Conservation (phyloP, 371 early-diverging fungal genomes). For the Gilbertella persicaria region DNA sequence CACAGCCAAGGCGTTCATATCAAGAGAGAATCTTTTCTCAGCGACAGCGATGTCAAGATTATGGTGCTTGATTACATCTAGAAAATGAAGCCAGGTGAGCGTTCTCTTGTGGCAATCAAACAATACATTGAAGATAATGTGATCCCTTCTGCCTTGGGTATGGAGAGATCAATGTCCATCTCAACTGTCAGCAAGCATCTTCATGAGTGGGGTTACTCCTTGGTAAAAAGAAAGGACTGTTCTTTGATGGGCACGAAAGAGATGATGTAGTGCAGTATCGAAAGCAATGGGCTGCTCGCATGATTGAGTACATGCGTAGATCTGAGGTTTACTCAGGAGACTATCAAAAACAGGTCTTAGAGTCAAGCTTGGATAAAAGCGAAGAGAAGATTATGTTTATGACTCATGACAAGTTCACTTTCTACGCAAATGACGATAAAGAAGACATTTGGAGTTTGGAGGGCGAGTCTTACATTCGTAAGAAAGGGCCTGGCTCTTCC, state of each 20-base stretch:
- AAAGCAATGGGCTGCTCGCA: not conserved
- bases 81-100: conserved; percentile 2
- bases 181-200: not conserved
- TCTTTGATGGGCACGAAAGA: conserved; percentile 9
- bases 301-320: conserved; percentile 4
- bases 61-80: not conserved
- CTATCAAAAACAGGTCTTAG: too few relatives aligned
- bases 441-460: not conserved
- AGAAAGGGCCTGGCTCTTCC: not conserved
- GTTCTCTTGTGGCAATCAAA: not conserved
- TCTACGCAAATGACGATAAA: conserved; percentile 3
- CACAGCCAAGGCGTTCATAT: conserved; percentile 7
- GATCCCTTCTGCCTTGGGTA: not conserved
- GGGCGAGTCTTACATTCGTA: not conserved
- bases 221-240: conserved; percentile 1
- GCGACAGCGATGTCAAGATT: conserved; percentile 1
- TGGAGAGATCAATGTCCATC: not conserved
- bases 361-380: too few relatives aligned
- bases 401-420: conserved; percentile 1
- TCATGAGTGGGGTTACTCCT: conserved; percentile 4
- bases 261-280: conserved; percentile 6
- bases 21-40: conserved; percentile 5
- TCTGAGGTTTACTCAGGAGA: not conserved
- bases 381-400: conserved; percentile 1
- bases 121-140: not conserved